Percentiles rank a stretch among this genome's conserved stretches.
phyloP scores from a whole-genome alignment of 164 flowering plant species.

The Nelumbo lutea region DNA sequence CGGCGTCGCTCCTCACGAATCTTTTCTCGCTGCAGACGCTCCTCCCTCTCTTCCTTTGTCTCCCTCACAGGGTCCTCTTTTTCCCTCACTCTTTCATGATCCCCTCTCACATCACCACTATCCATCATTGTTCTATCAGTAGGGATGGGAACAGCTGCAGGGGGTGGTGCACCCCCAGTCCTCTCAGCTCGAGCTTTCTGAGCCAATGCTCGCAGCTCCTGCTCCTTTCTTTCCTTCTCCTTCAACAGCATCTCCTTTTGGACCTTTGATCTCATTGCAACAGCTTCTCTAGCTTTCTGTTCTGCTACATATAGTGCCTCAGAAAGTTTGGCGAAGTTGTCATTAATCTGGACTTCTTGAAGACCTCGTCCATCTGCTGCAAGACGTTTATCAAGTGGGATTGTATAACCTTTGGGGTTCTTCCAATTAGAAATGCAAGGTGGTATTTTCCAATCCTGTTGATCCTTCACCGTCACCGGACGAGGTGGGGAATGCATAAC shows the following conservation, averaged over 20 bases:
- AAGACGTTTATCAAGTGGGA: constrained; percentile 95
- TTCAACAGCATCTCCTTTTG: constrained; percentile 87
- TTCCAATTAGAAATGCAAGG: constrained; percentile 98
- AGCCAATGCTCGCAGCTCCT: constrained; percentile 74
- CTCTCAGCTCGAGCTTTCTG: constrained; percentile 85
- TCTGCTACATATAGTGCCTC: constrained; percentile 92
- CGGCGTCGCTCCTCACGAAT: constrained; percentile 84
- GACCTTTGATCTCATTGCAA: constrained; percentile 89
- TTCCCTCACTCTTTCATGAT: constrained; percentile 37
- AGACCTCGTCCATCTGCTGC: constrained; percentile 96
- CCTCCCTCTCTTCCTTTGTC: constrained; percentile 72
- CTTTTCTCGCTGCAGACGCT: constrained; percentile 62
- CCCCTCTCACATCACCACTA: constrained; percentile 39
- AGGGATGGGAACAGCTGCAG: constrained; percentile 40
- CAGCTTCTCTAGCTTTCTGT: constrained; percentile 95
- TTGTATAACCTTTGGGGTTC: constrained; percentile 91
- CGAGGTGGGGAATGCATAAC: constrained; percentile 97
- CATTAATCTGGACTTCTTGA: constrained; percentile 92
- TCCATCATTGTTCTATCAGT: constrained; percentile 40
- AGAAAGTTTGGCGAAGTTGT: constrained; percentile 86
- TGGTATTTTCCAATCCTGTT: constrained; percentile 95
- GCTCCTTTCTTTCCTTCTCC: constrained; percentile 90
- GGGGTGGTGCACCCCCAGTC: constrained; percentile 45
- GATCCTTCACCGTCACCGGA: constrained; percentile 94
- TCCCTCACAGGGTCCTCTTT: constrained; percentile 57